phyloP scores from a whole-genome alignment of 2,329 filamentous ascomycete genomes.

The Monosporascus sp. region DNA sequence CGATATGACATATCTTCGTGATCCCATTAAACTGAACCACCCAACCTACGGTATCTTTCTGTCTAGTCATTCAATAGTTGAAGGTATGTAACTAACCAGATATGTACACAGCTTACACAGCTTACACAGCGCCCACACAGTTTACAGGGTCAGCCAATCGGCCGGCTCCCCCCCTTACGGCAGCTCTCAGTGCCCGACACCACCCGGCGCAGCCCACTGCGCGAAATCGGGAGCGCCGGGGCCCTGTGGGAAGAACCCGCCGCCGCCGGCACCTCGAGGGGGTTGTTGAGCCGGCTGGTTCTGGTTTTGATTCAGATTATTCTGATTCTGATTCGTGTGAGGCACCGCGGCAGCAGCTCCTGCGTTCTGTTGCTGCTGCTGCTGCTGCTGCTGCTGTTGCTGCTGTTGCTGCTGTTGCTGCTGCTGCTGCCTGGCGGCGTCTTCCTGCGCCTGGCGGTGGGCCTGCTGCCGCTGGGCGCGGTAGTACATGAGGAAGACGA shows the following conservation, averaged over 20 bases:
- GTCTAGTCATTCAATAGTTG: too few relatives aligned
- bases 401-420: slow-evolving; percentile 12
- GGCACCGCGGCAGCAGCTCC: slow-evolving; percentile 14
- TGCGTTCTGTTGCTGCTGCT: slow-evolving; percentile 9
- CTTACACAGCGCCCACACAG: too few relatives aligned
- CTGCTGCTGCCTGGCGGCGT: slow-evolving; percentile 16
- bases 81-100: too few relatives aligned
- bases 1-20: too few relatives aligned
- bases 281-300: slow-evolving; percentile 11
- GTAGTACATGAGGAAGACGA: slow-evolving; percentile 79
- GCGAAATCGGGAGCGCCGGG: slow-evolving; percentile 63
- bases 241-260: slow-evolving; percentile 37
- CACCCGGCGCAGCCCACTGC: slow-evolving; percentile 55
- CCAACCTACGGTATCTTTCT: too few relatives aligned
- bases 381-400: slow-evolving; percentile 9
- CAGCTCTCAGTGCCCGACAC: slow-evolving; percentile 50
- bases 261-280: neutral
- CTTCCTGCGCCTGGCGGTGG: slow-evolving; percentile 32
- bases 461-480: slow-evolving; percentile 64
- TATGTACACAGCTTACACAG: too few relatives aligned
- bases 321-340: slow-evolving; percentile 1
- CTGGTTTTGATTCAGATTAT: slow-evolving; percentile 1
- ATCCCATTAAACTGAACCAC: too few relatives aligned
- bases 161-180: too few relatives aligned
- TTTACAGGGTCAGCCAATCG: too few relatives aligned